Evolutionary conservation across 208 protist species (phyloP).

Genomic region (Leishmania martiniquensis): DNA sequence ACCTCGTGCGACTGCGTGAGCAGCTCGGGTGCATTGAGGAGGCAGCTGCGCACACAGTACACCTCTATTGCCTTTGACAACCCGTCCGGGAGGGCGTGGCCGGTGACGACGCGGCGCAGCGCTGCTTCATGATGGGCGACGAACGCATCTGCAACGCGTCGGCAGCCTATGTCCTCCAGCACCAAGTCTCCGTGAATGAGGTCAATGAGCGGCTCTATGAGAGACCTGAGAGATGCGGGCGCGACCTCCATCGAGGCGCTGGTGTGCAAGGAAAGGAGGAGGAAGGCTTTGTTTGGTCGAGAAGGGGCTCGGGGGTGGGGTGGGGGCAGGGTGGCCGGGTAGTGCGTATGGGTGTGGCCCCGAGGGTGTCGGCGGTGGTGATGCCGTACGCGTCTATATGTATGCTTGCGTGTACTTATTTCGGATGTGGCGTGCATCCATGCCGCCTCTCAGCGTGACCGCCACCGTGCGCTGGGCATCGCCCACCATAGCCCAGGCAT

Average conservation of each 20-base stretch:
- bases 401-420: neutral
- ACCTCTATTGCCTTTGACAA: constrained; percentile 50
- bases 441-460: neutral
- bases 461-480: neutral
- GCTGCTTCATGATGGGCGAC: constrained; percentile 37
- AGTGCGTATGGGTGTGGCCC: neutral
- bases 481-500: neutral
- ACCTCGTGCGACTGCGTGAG: constrained; percentile 38
- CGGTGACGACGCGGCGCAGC: constrained; percentile 31
- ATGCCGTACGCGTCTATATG: neutral
- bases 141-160: constrained; percentile 43
- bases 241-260: constrained; percentile 3
- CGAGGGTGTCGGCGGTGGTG: too few relatives aligned
- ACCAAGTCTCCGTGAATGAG: constrained; percentile 70
- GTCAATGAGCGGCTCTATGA: constrained; percentile 65
- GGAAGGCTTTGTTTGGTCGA: neutral
- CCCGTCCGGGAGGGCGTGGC: constrained; percentile 21
- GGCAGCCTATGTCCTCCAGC: constrained; percentile 42
- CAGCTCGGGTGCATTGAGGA: constrained; percentile 45
- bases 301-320: neutral
- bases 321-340: neutral
- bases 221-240: neutral
- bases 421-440: neutral
- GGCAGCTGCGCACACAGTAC: constrained; percentile 59
- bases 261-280: neutral